phyloP scores from a whole-genome alignment of 2,329 filamentous ascomycete species.

The Tolypocladium endophyticum region DNA sequence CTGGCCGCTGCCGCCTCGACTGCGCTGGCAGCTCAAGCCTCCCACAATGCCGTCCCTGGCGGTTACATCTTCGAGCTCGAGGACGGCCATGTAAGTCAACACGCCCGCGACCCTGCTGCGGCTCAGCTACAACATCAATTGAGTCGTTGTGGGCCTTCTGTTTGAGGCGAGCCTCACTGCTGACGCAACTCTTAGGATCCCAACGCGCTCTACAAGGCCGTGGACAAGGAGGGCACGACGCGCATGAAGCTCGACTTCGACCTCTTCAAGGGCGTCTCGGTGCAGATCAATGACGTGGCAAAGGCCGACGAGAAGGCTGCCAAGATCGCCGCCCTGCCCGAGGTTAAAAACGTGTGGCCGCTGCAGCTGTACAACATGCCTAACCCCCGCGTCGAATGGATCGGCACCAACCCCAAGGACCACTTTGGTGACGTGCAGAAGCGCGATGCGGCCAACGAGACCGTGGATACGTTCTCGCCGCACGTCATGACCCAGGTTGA shows the following conservation, averaged over 20 bases:
- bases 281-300: slow-evolving; percentile 37
- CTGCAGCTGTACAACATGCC: slow-evolving; percentile 35
- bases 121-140: background rate
- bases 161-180: background rate
- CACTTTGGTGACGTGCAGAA: slow-evolving; percentile 7
- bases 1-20: slow-evolving; percentile 7
- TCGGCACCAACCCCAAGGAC: slow-evolving; percentile 20
- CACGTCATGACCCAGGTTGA: slow-evolving; percentile 48
- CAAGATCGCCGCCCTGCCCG: slow-evolving; percentile 28
- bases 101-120: background rate
- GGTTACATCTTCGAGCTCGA: slow-evolving; percentile 12
- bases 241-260: slow-evolving; percentile 38
- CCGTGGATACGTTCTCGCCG: slow-evolving; percentile 31
- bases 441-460: slow-evolving; percentile 9
- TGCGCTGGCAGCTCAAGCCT: slow-evolving; percentile 1
- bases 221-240: slow-evolving; percentile 24
- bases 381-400: slow-evolving; percentile 33
- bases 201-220: slow-evolving; percentile 8
- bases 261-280: slow-evolving; percentile 44
- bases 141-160: background rate
- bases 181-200: slow-evolving; percentile 9
- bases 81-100: slow-evolving; percentile 8
- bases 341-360: slow-evolving; percentile 39
- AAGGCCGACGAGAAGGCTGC: slow-evolving; percentile 30
- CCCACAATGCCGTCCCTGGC: slow-evolving; percentile 5